These are phyloP conservation scores for Syncephalastrum contaminatum DNA, from an alignment of 371 early-diverging fungal species.

Conservation along the genomic window DNA sequence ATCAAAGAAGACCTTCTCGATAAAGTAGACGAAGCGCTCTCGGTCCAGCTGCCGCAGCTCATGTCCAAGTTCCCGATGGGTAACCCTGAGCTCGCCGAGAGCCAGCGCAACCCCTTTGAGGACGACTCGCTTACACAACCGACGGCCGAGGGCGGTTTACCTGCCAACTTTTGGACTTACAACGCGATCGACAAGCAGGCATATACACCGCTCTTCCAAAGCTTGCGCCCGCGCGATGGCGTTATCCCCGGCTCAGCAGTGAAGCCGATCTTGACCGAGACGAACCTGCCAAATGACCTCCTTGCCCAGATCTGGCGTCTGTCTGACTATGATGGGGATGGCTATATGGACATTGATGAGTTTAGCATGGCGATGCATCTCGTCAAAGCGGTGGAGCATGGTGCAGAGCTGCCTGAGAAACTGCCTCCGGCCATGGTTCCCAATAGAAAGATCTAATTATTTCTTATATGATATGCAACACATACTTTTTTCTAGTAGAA, in stretches of 20 bases:
- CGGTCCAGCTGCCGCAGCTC: conserved; percentile 31
- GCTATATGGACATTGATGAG: conserved; percentile 66
- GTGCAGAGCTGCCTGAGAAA: conserved; percentile 49
- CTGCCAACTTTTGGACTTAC: conserved; percentile 49
- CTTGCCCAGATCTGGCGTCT: conserved; percentile 69
- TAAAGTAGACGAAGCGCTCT: conserved; percentile 52
- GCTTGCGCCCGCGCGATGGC: conserved; percentile 56
- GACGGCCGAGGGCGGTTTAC: conserved; percentile 21
- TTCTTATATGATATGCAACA: not conserved
- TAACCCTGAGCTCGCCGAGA: conserved; percentile 34
- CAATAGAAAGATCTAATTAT: conserved; percentile 23
- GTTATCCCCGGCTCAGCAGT: conserved; percentile 55
- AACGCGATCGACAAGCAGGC: conserved; percentile 46
- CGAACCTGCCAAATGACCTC: conserved; percentile 49
- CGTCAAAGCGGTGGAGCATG: conserved; percentile 44
- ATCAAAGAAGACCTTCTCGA: conserved; percentile 62
- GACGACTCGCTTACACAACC: conserved; percentile 12
- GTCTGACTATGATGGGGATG: conserved; percentile 70
- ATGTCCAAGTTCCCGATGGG: conserved; percentile 38
- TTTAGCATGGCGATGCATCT: conserved; percentile 69
- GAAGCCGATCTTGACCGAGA: conserved; percentile 56
- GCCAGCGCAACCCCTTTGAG: conserved; percentile 35
- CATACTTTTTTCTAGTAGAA: not conserved
- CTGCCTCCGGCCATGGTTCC: conserved; percentile 41
- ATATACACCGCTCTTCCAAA: conserved; percentile 12